Evolutionary conservation across 805 yeast species (phyloP).

Genomic region (Isabelozyma rhagii): DNA sequence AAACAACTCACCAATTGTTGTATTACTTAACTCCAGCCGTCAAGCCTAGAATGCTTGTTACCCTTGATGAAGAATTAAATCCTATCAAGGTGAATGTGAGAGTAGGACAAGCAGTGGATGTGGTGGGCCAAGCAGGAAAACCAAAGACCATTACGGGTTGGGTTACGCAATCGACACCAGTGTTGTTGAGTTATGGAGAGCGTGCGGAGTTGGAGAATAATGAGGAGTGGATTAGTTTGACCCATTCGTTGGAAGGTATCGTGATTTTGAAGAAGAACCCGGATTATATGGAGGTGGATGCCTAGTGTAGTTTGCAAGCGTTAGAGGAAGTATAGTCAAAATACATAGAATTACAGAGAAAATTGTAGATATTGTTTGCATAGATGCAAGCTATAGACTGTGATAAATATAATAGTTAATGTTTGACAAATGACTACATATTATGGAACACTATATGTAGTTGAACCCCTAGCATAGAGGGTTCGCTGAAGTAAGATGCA

Average conservation of each 20-base stretch:
- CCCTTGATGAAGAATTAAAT: constrained; percentile 86
- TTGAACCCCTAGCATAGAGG: too few species aligned
- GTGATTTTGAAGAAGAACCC: constrained; percentile 91
- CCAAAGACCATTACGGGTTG: constrained; percentile 99
- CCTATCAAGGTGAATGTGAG: constrained; percentile 95
- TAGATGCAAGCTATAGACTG: neutral
- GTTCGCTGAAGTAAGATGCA: neutral
- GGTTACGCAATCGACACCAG: constrained; percentile 99
- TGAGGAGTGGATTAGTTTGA: constrained; percentile 82
- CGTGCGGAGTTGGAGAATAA: constrained; percentile 91
- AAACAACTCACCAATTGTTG: constrained; percentile 67
- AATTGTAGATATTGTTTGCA: too few species aligned
- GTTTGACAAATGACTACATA: too few species aligned
- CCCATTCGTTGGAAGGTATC: constrained; percentile 85
- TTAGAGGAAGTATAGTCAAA: too few species aligned
- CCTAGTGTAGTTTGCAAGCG: constrained; percentile 5
- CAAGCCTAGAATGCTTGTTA: constrained; percentile 88
- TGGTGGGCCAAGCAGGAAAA: constrained; percentile 98
- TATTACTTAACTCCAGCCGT: constrained; percentile 85
- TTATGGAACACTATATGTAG: too few species aligned
- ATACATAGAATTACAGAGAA: too few species aligned
- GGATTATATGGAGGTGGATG: constrained; percentile 66
- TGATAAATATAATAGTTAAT: neutral
- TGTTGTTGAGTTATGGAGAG: constrained; percentile 87
- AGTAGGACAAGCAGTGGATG: constrained; percentile 98